These are phyloP conservation scores for Brettanomyces bruxellensis DNA, from an alignment of 805 yeast genomes.

Conservation along the genomic window DNA sequence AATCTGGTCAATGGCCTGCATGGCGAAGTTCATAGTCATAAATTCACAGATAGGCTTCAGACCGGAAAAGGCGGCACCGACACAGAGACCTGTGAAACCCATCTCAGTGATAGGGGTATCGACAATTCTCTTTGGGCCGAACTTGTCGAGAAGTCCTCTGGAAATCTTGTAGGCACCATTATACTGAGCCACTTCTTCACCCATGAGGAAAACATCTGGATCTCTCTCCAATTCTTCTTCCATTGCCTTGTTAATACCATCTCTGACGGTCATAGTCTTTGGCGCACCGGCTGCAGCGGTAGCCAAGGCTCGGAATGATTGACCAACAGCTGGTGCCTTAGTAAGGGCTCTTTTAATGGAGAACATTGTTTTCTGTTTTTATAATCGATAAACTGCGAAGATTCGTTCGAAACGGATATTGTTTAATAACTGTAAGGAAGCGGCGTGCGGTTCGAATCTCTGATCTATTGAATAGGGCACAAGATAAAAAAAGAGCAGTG, in stretches of 20 bases:
- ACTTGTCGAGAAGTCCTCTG: slow-evolving; percentile 89
- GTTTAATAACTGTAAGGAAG: no score
- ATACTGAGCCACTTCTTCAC: slow-evolving; percentile 99
- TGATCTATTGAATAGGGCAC: slow-evolving; percentile 5
- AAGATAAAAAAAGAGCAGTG: background rate
- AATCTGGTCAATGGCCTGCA: slow-evolving; percentile 99
- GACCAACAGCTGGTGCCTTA: slow-evolving; percentile 17
- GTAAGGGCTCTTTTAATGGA: slow-evolving; percentile 11
- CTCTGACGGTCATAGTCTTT: slow-evolving; percentile 81
- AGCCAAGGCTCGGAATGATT: slow-evolving; percentile 13
- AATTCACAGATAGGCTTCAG: slow-evolving; percentile 96
- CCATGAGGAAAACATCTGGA: slow-evolving; percentile 88
- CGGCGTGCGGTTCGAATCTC: no score
- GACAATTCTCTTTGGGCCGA: slow-evolving; percentile 86
- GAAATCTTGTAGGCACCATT: slow-evolving; percentile 98
- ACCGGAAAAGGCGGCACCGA: slow-evolving; percentile 94
- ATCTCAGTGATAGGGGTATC: slow-evolving; percentile 99
- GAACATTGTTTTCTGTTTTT: background rate
- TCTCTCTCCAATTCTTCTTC: slow-evolving; percentile 97
- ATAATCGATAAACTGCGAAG: no score
- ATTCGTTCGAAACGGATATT: no score
- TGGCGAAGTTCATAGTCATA: slow-evolving; percentile 98
- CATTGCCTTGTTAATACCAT: slow-evolving; percentile 88
- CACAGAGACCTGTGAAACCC: slow-evolving; percentile 95
- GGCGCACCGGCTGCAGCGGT: slow-evolving; percentile 44